phyloP scores from a whole-genome alignment of 768 basidiomycete genomes.

The Wakefieldia striispora region DNA sequence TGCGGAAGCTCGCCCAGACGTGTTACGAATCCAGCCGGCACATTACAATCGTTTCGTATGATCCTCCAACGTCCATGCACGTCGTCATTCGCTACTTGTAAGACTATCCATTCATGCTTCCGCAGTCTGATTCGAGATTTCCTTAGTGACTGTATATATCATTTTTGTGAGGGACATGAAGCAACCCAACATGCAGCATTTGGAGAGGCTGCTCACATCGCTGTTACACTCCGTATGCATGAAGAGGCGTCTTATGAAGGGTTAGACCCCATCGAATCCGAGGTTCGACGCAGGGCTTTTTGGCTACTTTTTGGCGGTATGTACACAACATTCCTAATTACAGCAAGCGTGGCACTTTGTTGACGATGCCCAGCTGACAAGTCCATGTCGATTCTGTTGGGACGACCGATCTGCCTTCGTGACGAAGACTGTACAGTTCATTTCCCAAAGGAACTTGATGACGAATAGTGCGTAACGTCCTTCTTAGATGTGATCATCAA shows the following conservation, averaged over 20 bases:
- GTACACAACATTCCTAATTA: constrained; percentile 21
- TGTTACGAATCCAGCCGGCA: constrained; percentile 83
- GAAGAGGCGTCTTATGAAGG: constrained; percentile 82
- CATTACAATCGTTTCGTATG: constrained; percentile 76
- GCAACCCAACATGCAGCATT: constrained; percentile 86
- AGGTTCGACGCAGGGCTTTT: constrained; percentile 82
- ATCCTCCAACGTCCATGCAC: constrained; percentile 80
- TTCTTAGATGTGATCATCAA: constrained; percentile 21
- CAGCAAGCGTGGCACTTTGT: neutral
- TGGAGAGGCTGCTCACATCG: constrained; percentile 83
- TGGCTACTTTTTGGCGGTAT: constrained; percentile 88
- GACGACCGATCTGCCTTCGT: constrained; percentile 79
- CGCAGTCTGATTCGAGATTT: constrained; percentile 8
- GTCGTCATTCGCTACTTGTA: constrained; percentile 89
- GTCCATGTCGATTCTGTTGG: constrained; percentile 82
- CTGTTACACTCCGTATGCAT: constrained; percentile 80
- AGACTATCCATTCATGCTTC: constrained; percentile 27
- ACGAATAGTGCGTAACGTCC: constrained; percentile 72
- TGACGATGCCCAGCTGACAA: constrained; percentile 64
- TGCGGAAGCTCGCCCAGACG: constrained; percentile 78
- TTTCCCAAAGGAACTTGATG: constrained; percentile 85
- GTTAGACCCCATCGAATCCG: constrained; percentile 83
- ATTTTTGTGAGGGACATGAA: constrained; percentile 86
- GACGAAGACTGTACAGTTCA: constrained; percentile 91
- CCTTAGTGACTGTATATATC: constrained; percentile 74